Conservation (phyloP, 1,284 basidiomycete genomes). For the Cutaneotrichosporon cavernicola region DNA sequence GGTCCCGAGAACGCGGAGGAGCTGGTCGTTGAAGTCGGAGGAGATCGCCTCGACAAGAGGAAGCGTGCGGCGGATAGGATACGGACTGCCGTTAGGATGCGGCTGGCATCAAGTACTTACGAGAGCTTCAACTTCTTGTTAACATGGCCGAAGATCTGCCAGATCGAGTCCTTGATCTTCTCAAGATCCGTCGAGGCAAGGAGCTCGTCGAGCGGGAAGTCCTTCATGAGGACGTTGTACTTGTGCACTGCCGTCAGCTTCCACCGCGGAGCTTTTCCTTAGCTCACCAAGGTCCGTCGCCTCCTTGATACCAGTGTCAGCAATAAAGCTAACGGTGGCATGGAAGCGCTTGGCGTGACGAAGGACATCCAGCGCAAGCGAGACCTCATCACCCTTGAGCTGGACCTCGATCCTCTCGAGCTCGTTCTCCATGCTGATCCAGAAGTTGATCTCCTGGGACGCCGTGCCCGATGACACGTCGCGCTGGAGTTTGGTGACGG, state of each 20-base stretch:
- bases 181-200: constrained; percentile 93
- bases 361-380: constrained; percentile 91
- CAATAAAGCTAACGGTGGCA: constrained; percentile 95
- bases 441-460: constrained; percentile 98
- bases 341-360: constrained; percentile 96
- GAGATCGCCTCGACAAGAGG: constrained; percentile 98
- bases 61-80: constrained; percentile 90
- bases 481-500: constrained; percentile 87
- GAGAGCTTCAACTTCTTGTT: constrained; percentile 94
- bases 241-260: constrained; percentile 70
- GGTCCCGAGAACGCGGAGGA: constrained; percentile 83
- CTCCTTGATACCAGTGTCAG: constrained; percentile 94
- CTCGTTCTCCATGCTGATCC: constrained; percentile 90
- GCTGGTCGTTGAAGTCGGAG: constrained; percentile 91
- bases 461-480: constrained; percentile 95
- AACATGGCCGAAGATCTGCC: constrained; percentile 86
- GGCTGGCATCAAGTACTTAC: not conserved
- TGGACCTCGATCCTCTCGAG: constrained; percentile 91
- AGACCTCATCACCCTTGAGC: constrained; percentile 85
- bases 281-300: constrained; percentile 75
- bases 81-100: constrained; percentile 57
- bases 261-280: not conserved
- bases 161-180: constrained; percentile 85
- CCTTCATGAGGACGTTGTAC: constrained; percentile 98
- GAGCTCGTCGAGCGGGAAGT: constrained; percentile 95